A percentile compares a stretch with the other conserved stretches of the same genome.
Conservation (phyloP, 768 basidiomycete species). For the Gelatoporia subvermispora region DNA sequence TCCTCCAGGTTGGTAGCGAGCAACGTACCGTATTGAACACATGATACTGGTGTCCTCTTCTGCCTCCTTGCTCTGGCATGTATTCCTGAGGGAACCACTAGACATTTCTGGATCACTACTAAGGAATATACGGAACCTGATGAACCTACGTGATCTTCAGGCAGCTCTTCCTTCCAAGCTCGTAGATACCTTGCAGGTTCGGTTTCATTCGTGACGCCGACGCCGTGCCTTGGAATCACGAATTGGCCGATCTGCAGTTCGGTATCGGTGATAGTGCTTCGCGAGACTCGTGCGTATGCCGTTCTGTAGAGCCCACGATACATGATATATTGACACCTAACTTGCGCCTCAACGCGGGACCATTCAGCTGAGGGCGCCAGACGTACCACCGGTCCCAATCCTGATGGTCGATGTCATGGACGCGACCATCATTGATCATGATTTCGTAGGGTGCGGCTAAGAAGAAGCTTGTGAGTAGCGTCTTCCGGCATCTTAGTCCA, state of each 20-base stretch:
- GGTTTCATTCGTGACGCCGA: conserved; percentile 51
- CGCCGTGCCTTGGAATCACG: conserved; percentile 59
- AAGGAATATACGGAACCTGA: background rate
- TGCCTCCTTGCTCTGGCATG: conserved; percentile 55
- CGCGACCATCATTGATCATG: conserved; percentile 67
- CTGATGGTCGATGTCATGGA: conserved; percentile 75
- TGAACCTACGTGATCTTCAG: conserved; percentile 53
- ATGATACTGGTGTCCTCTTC: conserved; percentile 72
- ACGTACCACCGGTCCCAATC: conserved; percentile 68
- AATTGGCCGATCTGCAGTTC: conserved; percentile 89
- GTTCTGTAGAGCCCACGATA: conserved; percentile 79
- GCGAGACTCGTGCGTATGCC: conserved; percentile 77
- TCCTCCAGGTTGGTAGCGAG: background rate
- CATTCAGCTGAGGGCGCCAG: background rate
- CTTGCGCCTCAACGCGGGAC: background rate
- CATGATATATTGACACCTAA: conserved; percentile 87
- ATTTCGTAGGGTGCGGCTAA: conserved; percentile 74
- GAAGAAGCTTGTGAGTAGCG: conserved; percentile 2
- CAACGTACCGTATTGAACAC: conserved; percentile 64
- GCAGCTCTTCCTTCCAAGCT: conserved; percentile 59
- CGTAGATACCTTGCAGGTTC: conserved; percentile 63
- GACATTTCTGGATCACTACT: background rate
- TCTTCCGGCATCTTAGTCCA: background rate
- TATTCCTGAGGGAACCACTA: conserved; percentile 80
- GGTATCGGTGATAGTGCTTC: conserved; percentile 84